Evolutionary conservation across 768 basidiomycete species (phyloP).

Genomic region (Hericium coralloides): DNA sequence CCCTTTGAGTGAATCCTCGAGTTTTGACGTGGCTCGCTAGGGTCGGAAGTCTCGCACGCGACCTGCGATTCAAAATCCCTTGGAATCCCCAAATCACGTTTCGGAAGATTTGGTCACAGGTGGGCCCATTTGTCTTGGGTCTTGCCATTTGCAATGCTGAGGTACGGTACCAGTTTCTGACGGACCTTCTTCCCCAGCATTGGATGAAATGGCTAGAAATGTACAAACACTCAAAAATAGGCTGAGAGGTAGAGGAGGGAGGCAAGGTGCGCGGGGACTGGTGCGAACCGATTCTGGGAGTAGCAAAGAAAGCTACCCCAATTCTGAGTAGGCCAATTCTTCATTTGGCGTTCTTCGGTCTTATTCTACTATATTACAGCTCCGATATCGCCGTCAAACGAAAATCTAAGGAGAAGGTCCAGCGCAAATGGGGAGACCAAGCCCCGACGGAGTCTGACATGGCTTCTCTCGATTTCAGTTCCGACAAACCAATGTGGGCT

Average conservation of each 20-base stretch:
- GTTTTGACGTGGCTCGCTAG: slow-evolving; percentile 25
- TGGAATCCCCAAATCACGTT: slow-evolving; percentile 35
- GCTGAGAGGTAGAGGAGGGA: slow-evolving; percentile 64
- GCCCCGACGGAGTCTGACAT: slow-evolving; percentile 79
- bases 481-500: slow-evolving; percentile 35
- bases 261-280: slow-evolving; percentile 41
- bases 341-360: no score
- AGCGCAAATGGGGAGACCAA: slow-evolving; percentile 90
- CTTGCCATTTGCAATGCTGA: neutral
- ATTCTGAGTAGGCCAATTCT: slow-evolving; percentile 55
- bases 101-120: slow-evolving; percentile 55
- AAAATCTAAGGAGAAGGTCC: slow-evolving; percentile 55
- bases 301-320: slow-evolving; percentile 51
- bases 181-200: slow-evolving; percentile 39
- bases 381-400: slow-evolving; percentile 43
- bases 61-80: slow-evolving; percentile 24
- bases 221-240: slow-evolving; percentile 85
- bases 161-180: slow-evolving; percentile 31
- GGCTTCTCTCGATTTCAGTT: slow-evolving; percentile 86
- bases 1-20: neutral
- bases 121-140: slow-evolving; percentile 22
- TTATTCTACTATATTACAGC: slow-evolving; percentile 21
- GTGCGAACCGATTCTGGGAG: slow-evolving; percentile 42
- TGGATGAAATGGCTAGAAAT: slow-evolving; percentile 86
- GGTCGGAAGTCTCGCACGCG: slow-evolving; percentile 65